Evolutionary conservation across 129 eudicot species (phyloP), one percentile per base, ranked within the genome.

Genomic region (Chrysanthemum seticuspe): DNA sequence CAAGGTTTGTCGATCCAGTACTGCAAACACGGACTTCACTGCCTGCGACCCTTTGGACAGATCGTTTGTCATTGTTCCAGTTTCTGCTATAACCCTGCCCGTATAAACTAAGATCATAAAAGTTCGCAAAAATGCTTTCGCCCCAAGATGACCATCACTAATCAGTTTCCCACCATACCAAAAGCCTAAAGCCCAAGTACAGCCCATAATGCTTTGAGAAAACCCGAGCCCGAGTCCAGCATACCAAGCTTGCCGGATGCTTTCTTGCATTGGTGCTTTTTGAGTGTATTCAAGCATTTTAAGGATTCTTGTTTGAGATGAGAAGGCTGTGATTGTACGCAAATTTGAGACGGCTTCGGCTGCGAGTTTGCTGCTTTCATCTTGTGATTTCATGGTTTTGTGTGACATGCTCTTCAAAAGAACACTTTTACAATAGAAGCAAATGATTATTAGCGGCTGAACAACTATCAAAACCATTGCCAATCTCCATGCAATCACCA

Each of bases 311-410:
- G 80, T 59, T 69, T 91, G 97, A 23, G 97, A 85, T 0, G 87
- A 85, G 67, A 91, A 91, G 54, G 95, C 85, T 0, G 97, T 84
- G 71, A 91, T 76, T 3, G 88, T 88, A 25, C 89, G 80, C 29
- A 87, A 82, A 65, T 91, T 91, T 23, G 97, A 83, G 19, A 88
- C 95, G 0, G 97, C 97, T 73, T 91, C 97, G 2, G 97, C 87
- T 19, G 97, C 97, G 0, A 90, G 78, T 84, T 85, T 87, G 80
- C 95, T 88, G 62, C 88, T 91, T 72, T 87, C 88, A 0, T 80
- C 85, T 84, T 91, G 97, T 21, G 92, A 72, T 74, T 88, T 88
- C 61, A 82, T 84, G 45, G 90, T 83, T 66, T 84, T 85, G 13
- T 82, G 77, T 1, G 95, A 86, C 95, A 88, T 78, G 73, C 25